These are phyloP conservation scores for Durio zibethinus DNA, from an alignment of 345 rosid species.

Conservation along the genomic window DNA sequence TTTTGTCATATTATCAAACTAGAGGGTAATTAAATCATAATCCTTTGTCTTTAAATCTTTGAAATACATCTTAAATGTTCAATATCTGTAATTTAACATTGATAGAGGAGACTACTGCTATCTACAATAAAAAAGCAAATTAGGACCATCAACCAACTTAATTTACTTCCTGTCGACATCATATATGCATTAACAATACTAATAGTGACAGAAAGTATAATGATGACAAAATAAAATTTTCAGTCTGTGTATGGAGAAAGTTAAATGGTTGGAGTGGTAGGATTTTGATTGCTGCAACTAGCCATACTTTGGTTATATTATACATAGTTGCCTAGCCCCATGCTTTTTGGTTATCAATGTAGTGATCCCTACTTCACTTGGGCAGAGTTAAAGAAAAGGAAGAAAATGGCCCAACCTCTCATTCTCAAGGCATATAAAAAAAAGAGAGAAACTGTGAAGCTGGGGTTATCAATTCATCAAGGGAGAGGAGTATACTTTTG, in stretches of 20 bases:
- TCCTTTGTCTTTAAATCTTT: not conserved
- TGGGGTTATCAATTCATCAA: constrained; percentile 28
- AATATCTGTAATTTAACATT: not conserved
- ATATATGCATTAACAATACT: not conserved
- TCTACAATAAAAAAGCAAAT: not conserved
- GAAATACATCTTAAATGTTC: not conserved
- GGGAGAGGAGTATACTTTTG: constrained; percentile 22
- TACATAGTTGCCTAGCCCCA: not conserved
- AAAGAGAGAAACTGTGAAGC: constrained; percentile 19
- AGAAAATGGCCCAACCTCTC: constrained; percentile 37
- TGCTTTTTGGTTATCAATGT: constrained; percentile 15
- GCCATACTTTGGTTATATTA: not conserved
- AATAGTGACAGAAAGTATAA: constrained; percentile 2
- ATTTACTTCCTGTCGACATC: not conserved
- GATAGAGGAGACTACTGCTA: not conserved
- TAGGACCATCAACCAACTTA: not conserved
- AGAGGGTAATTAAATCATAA: not conserved
- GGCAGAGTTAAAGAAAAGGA: constrained; percentile 32
- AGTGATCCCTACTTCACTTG: constrained; percentile 17
- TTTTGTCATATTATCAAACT: not conserved
- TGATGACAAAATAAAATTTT: not conserved
- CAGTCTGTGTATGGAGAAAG: not conserved
- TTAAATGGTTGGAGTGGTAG: not conserved
- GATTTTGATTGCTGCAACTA: not conserved
- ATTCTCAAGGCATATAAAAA: constrained; percentile 1